phyloP scores from a whole-genome alignment of 2,329 filamentous ascomycete genomes.

The Didymella glomerata region DNA sequence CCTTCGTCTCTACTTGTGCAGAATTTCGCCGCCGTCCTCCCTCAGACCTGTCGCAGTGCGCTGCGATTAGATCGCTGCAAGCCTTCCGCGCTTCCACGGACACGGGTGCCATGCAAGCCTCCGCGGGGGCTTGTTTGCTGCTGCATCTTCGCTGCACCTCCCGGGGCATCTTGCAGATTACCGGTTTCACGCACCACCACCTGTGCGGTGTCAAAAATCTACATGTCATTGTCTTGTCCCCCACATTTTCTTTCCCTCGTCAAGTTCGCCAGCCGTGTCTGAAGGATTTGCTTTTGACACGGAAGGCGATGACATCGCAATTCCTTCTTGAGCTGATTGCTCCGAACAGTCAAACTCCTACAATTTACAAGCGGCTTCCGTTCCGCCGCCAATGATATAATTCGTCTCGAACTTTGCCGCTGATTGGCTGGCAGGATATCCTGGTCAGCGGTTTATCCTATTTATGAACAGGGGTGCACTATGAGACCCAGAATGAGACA shows the following conservation, averaged over 20 bases:
- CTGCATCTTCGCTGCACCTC: slow-evolving; percentile 34
- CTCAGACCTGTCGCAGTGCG: slow-evolving; percentile 37
- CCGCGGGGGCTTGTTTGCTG: slow-evolving; percentile 32
- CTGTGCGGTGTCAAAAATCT: slow-evolving; percentile 33
- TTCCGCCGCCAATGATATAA: slow-evolving; percentile 46
- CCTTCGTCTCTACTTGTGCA: slow-evolving; percentile 5
- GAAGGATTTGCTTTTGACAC: slow-evolving; percentile 30
- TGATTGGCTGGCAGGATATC: slow-evolving; percentile 35
- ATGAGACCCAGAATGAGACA: slow-evolving; percentile 39
- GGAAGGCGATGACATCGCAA: slow-evolving; percentile 28
- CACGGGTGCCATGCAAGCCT: slow-evolving; percentile 41
- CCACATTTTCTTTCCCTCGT: slow-evolving; percentile 7
- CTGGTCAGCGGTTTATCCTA: slow-evolving; percentile 22
- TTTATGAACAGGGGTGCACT: slow-evolving; percentile 29
- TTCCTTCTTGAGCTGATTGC: slow-evolving; percentile 26
- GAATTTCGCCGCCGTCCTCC: slow-evolving; percentile 19
- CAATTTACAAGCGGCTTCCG: slow-evolving; percentile 25
- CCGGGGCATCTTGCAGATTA: slow-evolving; percentile 29
- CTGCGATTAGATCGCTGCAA: slow-evolving; percentile 41
- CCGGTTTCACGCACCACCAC: slow-evolving; percentile 42
- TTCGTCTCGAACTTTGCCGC: slow-evolving; percentile 23
- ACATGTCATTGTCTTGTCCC: slow-evolving; percentile 31
- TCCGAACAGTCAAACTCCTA: slow-evolving; percentile 30
- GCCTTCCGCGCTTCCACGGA: slow-evolving; percentile 42
- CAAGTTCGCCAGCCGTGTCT: slow-evolving; percentile 12